Conservation (phyloP, 306 rosid species). For the Dalbergia cochinchinensis region DNA sequence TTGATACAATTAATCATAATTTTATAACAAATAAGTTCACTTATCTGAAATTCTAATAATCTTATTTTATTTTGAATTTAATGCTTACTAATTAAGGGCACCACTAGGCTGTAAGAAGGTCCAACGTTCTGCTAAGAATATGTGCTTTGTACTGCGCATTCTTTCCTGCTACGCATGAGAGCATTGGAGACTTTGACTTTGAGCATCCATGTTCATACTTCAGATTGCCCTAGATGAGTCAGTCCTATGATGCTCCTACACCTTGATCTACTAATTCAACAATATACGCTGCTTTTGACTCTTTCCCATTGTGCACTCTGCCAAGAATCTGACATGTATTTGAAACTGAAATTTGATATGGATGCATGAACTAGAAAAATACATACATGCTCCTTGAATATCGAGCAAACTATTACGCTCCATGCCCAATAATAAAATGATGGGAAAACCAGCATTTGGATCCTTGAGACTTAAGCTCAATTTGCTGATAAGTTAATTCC, state of each 20-base stretch:
- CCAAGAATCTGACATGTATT: background rate
- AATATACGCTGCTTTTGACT: conserved; percentile 55
- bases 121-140: background rate
- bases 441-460: too few species aligned
- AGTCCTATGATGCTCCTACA: background rate
- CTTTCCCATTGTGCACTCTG: background rate
- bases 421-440: too few species aligned
- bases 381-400: too few species aligned
- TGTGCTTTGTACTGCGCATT: background rate
- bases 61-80: background rate
- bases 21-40: too few species aligned
- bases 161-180: conserved; percentile 2
- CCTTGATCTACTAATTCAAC: conserved; percentile 34
- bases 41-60: background rate
- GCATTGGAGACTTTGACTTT: conserved; percentile 38
- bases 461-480: too few species aligned
- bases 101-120: background rate
- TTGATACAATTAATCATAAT: background rate
- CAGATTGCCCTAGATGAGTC: background rate
- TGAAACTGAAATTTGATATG: background rate
- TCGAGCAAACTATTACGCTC: too few species aligned
- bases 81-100: background rate
- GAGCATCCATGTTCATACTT: conserved; percentile 33
- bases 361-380: background rate
- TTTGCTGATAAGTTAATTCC: too few species aligned